Base-by-base conservation (phyloP, 2,329 filamentous ascomycete genomes). In the Colletotrichum chlorophyti region DNA sequence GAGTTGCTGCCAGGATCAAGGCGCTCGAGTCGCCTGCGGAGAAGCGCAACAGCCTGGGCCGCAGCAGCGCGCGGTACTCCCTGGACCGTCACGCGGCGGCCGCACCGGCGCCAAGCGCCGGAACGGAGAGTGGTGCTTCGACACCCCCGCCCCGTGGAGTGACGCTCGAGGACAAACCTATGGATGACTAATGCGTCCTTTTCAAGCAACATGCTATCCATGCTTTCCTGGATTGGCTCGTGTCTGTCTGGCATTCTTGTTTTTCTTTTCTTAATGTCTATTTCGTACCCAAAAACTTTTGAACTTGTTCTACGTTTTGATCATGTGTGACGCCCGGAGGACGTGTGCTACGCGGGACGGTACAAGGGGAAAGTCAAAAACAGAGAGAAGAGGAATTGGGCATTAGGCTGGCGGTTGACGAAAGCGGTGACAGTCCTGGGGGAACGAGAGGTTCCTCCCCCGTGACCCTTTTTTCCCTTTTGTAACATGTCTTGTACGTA, bases 11-110 rank as follows among this genome's bases (percentile, higher is more conserved):
- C 15, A 50, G 57, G 29, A 60, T 63, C 45, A 42, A 59, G 19
- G 63, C 59, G 24, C 53, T 65, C 42, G 67, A 68, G 32, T 67
- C 67, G 19, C 64, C 65, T 63, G 57, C 84, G 3, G 84, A 87
- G 65, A 90, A 90, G 74, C 82, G 87, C 47, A 86, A 88, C 69
- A 90, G 87, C 62, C 71, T 89, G 15, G 80, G 81, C 41, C 80
- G 86, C 63, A 81, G 78, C 63, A 73, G 75, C 59, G 73, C 77
- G 19, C 74, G 82, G 51, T 58, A 60, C 80, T 87, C 62, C 85
- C 76, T 60, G n/a, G 65, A 84, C 69, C 47, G 83, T 79, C 31
- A 79, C 79, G 58, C 74, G 83, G 29, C 78, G 79, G 65, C 77
- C 70, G 64, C 73, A 50, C 31, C n/a, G n/a, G n/a, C n/a, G n/a